phyloP scores from a whole-genome alignment of 2,329 filamentous ascomycete genomes.

The Clonostachys solani region DNA sequence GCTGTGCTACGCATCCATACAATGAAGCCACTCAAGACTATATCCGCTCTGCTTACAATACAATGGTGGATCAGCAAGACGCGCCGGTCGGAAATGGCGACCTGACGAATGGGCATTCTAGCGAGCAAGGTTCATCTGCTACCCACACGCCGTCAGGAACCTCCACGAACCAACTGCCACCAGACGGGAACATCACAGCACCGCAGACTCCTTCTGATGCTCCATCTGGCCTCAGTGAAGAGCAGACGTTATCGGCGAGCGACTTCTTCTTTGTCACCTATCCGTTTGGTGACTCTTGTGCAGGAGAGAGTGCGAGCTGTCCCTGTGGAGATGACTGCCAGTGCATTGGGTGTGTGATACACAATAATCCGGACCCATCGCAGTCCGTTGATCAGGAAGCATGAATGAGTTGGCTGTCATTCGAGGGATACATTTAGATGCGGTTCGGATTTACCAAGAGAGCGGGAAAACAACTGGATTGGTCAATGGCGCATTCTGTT shows the following conservation, averaged over 20 bases:
- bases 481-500: too few relatives aligned
- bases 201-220: conserved; percentile 43
- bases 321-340: conserved; percentile 56
- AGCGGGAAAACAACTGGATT: too few relatives aligned
- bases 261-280: conserved; percentile 60
- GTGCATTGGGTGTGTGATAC: conserved; percentile 37
- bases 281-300: conserved; percentile 40
- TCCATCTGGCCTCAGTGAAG: conserved; percentile 39
- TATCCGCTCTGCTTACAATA: conserved; percentile 42
- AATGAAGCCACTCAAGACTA: conserved; percentile 57
- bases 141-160: not conserved
- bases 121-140: conserved; percentile 7
- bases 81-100: conserved; percentile 6
- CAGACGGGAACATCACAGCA: conserved; percentile 11
- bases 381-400: not conserved
- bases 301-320: conserved; percentile 44
- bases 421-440: too few relatives aligned
- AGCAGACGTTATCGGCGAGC: conserved; percentile 43
- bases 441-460: too few relatives aligned
- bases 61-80: conserved; percentile 28
- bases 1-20: conserved; percentile 64
- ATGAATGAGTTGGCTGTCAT: too few relatives aligned
- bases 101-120: conserved; percentile 9
- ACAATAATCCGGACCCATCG: conserved; percentile 24
- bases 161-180: not conserved